phyloP scores from a whole-genome alignment of 2,329 filamentous ascomycete species.

The Penicillium sp. region DNA sequence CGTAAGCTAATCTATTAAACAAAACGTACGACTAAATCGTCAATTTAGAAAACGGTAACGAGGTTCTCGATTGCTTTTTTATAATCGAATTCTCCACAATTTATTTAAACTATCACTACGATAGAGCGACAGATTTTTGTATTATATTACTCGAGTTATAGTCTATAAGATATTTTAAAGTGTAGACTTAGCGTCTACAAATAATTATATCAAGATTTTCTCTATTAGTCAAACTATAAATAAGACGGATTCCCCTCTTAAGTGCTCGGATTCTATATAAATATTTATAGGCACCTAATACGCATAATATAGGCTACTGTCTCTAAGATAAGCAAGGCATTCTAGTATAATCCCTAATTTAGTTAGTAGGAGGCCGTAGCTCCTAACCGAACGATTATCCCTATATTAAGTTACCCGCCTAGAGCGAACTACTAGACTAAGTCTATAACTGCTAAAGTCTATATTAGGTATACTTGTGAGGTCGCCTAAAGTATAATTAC shows the following conservation, averaged over 20 bases:
- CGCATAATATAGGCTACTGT: not conserved
- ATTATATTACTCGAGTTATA: too few relatives aligned
- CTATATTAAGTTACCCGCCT: not conserved
- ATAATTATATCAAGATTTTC: too few relatives aligned
- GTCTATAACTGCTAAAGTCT: not conserved
- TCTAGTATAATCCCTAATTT: not conserved
- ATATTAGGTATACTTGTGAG: not conserved
- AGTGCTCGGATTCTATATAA: not conserved
- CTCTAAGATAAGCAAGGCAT: not conserved
- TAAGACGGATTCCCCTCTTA: not conserved
- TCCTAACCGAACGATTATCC: not conserved
- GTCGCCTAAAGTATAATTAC: not conserved
- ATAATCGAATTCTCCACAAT: too few relatives aligned
- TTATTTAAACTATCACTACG: too few relatives aligned
- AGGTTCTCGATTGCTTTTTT: too few relatives aligned
- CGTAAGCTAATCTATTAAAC: too few relatives aligned
- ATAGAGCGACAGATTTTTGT: too few relatives aligned
- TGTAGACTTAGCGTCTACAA: too few relatives aligned
- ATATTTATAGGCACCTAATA: not conserved
- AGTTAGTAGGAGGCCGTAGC: not conserved
- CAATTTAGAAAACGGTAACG: too few relatives aligned
- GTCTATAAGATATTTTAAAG: too few relatives aligned
- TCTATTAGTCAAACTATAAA: too few relatives aligned
- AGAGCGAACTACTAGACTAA: not conserved
- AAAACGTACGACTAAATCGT: too few relatives aligned